phyloP scores from a whole-genome alignment of 257 asterid species.

The Salvia hispanica region DNA sequence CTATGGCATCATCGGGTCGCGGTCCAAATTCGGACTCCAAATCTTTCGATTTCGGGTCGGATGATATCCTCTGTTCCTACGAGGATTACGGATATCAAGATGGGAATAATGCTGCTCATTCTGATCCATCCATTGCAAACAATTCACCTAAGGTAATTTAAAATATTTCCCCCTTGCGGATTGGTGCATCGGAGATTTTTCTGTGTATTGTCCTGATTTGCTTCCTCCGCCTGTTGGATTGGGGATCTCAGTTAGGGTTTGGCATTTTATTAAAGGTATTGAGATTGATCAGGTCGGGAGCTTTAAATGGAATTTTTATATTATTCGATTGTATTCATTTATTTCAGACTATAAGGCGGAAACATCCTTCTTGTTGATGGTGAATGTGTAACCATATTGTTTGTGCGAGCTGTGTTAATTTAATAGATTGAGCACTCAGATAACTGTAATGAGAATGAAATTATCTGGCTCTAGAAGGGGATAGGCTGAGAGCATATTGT shows the following conservation, averaged over 20 bases:
- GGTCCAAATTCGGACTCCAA: slow-evolving; percentile 54
- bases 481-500: neutral
- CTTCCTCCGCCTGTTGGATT: slow-evolving; percentile 5
- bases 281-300: slow-evolving; percentile 17
- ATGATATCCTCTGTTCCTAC: slow-evolving; percentile 82
- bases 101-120: slow-evolving; percentile 56
- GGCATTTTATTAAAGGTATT: slow-evolving; percentile 28
- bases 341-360: neutral
- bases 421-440: neutral
- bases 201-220: neutral
- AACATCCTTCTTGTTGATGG: slow-evolving; percentile 1
- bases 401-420: neutral
- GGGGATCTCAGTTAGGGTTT: slow-evolving; percentile 32
- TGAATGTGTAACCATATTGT: neutral
- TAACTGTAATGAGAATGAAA: neutral
- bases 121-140: slow-evolving; percentile 52
- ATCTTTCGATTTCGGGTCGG: slow-evolving; percentile 80
- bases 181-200: neutral
- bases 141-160: slow-evolving; percentile 45
- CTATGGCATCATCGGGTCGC: slow-evolving; percentile 82
- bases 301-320: slow-evolving; percentile 3
- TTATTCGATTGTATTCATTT: neutral
- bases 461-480: neutral
- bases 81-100: slow-evolving; percentile 74
- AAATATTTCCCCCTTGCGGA: neutral